Base-by-base conservation (phyloP, 768 basidiomycete species). In the Boletus edulis region DNA sequence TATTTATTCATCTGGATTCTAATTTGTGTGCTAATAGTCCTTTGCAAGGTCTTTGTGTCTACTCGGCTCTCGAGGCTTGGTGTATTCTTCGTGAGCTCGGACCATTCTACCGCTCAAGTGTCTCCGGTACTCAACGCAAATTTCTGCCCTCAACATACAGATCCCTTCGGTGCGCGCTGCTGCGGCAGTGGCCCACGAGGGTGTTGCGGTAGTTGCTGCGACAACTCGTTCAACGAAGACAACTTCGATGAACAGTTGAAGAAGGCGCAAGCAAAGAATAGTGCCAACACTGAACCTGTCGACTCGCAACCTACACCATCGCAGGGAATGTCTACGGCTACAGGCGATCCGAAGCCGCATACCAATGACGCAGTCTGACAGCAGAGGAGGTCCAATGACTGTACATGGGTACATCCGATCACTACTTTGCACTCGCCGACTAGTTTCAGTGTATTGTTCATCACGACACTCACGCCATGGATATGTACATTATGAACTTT, bases 211-310 rank as follows among this genome's bases (percentile, higher is more conserved):
- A 59, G 61, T 42, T 68, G 71, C 35, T 70, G 51, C 14, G 60
- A 62, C 22, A 57, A 62, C n/a, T 62, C 65, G 40, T 72, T 72
- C 49, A 41, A 71, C 51, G 41, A 61, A 15, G 69, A 72, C 31
- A 55, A 62, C 51, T 62, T 71, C 46, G 69, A 71, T 31, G 69
- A 71, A 41, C 69, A 56, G 37, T 13, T 69, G 58, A 69, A 58
- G 39, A 58, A 50, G 52, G 59, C 62, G 14, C 67, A 57, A 52
- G 62, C 63, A 44, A 63, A 54, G 39, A 57, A 57, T 17, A 50
- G 47, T 24, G 54, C 51, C 42, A 32, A 41, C 32, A 37, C 47
- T 18, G 43, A 46, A 43, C 58, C 59, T 18, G 57, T 65, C 8
- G 47, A 51, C 14, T 58, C 59, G 37, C 69, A 72, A 32, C 71